phyloP scores from a whole-genome alignment of 2,329 filamentous ascomycete species.

The Fusarium nodosum region DNA sequence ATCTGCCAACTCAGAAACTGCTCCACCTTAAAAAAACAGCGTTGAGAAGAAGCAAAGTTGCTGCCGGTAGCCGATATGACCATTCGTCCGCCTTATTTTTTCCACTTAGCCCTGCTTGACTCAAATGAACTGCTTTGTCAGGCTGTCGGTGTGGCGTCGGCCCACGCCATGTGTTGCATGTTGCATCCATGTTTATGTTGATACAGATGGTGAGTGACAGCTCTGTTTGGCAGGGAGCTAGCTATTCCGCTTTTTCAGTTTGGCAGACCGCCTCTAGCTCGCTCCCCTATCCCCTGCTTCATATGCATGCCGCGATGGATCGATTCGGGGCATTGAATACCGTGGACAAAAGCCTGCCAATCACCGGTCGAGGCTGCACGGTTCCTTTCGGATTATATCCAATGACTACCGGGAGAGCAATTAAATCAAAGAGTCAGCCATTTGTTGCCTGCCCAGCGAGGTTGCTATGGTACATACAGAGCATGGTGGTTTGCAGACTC shows the following conservation, averaged over 20 bases:
- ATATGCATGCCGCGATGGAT: slow-evolving; percentile 1
- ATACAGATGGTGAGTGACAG: neutral
- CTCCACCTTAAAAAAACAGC: neutral
- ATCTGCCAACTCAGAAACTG: slow-evolving; percentile 20
- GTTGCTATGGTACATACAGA: slow-evolving; percentile 4
- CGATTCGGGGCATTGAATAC: slow-evolving; percentile 13
- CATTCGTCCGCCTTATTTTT: neutral
- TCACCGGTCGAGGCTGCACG: slow-evolving; percentile 7
- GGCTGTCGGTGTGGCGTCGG: slow-evolving; percentile 22
- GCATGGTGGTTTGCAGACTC: neutral
- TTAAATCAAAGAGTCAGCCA: slow-evolving; percentile 1
- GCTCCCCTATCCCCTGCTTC: slow-evolving; percentile 13
- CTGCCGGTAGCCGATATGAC: slow-evolving; percentile 1
- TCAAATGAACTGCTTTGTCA: slow-evolving; percentile 18
- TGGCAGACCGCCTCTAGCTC: slow-evolving; percentile 18
- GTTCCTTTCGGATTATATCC: slow-evolving; percentile 2
- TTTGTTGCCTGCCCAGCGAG: neutral
- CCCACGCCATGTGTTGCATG: slow-evolving; percentile 10
- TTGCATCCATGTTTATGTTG: slow-evolving; percentile 11
- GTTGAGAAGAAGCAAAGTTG: neutral
- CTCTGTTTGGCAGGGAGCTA: slow-evolving; percentile 10
- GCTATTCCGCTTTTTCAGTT: slow-evolving; percentile 10
- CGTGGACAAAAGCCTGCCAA: slow-evolving; percentile 9
- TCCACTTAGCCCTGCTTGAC: slow-evolving; percentile 1
- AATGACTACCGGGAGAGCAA: slow-evolving; percentile 5